Conservation (phyloP, 2,329 filamentous ascomycete genomes). For the Penicillium palitans region DNA sequence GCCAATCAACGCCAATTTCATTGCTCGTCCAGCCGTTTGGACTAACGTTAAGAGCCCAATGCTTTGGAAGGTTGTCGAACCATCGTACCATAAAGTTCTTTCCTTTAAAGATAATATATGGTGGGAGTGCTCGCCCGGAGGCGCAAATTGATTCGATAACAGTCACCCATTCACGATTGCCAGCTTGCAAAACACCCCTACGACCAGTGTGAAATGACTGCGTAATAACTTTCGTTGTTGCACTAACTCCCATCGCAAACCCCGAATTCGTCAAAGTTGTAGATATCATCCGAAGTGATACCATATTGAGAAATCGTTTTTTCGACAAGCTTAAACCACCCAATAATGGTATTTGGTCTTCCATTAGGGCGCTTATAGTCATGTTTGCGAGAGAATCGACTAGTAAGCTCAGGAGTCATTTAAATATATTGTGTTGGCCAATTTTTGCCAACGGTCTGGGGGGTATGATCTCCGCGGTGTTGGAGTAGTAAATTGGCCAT, state of each 20-base stretch:
- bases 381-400: background rate
- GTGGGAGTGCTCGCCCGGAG: slow-evolving; percentile 3
- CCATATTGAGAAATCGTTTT: background rate
- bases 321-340: background rate
- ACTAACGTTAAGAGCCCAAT: background rate
- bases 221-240: background rate
- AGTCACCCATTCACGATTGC: slow-evolving; percentile 8
- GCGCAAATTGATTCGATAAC: too few relatives aligned
- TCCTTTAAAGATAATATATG: slow-evolving; percentile 17
- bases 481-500: background rate
- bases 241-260: background rate
- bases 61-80: background rate
- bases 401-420: background rate
- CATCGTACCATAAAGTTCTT: slow-evolving; percentile 7
- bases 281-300: too few relatives aligned
- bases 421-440: background rate
- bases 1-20: too few relatives aligned
- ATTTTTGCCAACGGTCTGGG: background rate
- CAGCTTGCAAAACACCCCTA: slow-evolving; percentile 8
- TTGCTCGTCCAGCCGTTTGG: too few relatives aligned
- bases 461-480: background rate
- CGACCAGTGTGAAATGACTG: background rate
- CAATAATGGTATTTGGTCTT: background rate
- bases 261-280: too few relatives aligned
- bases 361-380: background rate